Evolutionary conservation across 768 basidiomycete species (phyloP).

Genomic region (Lactarius deliciosus): DNA sequence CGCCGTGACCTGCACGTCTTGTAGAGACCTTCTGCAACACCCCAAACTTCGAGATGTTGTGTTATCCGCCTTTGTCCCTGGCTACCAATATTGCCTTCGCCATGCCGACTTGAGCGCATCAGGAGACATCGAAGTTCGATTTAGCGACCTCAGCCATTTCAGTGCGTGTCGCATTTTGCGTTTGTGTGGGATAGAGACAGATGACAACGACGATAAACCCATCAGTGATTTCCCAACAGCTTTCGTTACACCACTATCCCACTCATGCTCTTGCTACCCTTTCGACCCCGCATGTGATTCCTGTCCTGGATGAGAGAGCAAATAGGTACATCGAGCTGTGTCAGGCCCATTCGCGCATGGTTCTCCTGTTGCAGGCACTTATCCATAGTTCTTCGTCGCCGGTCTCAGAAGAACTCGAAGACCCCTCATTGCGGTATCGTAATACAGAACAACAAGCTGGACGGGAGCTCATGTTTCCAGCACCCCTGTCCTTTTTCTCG

Average conservation of each 20-base stretch:
- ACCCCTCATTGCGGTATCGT: slow-evolving; percentile 34
- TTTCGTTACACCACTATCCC: slow-evolving; percentile 69
- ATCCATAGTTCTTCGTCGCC: slow-evolving; percentile 57
- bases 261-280: slow-evolving; percentile 61
- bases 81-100: slow-evolving; percentile 48
- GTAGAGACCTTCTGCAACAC: slow-evolving; percentile 37
- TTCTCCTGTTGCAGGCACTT: slow-evolving; percentile 70
- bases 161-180: slow-evolving; percentile 46
- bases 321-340: slow-evolving; percentile 48
- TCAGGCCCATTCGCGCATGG: slow-evolving; percentile 70
- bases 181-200: background rate
- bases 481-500: slow-evolving; percentile 57
- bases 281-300: slow-evolving; percentile 39
- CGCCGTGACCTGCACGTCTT: slow-evolving; percentile 38
- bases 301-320: slow-evolving; percentile 37
- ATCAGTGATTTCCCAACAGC: slow-evolving; percentile 62
- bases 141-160: slow-evolving; percentile 63
- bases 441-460: slow-evolving; percentile 33
- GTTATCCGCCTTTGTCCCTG: slow-evolving; percentile 55
- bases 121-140: slow-evolving; percentile 50
- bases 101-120: slow-evolving; percentile 42
- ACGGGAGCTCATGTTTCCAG: slow-evolving; percentile 70
- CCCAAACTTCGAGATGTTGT: slow-evolving; percentile 41
- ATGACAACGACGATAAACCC: background rate
- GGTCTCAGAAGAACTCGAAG: slow-evolving; percentile 35